These are phyloP conservation scores for Solanum medicagineum DNA, from an alignment of 257 asterid species.

Conservation along the genomic window DNA sequence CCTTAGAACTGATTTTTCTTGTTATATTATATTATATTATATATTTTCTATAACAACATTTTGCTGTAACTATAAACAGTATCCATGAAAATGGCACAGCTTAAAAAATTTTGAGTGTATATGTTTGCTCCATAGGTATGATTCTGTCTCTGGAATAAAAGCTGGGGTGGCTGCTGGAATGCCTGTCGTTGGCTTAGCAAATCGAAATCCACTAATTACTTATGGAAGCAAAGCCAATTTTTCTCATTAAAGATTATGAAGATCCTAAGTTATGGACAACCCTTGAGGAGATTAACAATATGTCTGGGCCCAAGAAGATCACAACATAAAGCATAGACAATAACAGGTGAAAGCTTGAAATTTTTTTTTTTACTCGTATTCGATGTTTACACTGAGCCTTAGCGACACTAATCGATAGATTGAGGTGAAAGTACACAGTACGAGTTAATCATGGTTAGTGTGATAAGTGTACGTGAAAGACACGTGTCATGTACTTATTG, in stretches of 20 bases:
- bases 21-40: too few relatives aligned
- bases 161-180: conserved; percentile 93
- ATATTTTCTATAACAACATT: too few relatives aligned
- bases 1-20: neutral
- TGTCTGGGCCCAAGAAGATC: neutral
- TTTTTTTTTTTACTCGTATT: neutral
- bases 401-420: neutral
- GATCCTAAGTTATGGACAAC: conserved; percentile 74
- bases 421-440: neutral
- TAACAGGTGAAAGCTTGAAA: neutral
- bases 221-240: conserved; percentile 56
- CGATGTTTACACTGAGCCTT: neutral
- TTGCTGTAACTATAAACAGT: neutral
- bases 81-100: too few relatives aligned
- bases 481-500: neutral
- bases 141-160: conserved; percentile 78
- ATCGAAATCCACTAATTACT: conserved; percentile 58
- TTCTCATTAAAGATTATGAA: conserved; percentile 72
- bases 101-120: neutral
- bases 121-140: conserved; percentile 24
- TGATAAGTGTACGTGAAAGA: neutral
- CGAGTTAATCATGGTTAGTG: neutral
- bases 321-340: neutral
- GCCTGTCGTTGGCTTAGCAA: conserved; percentile 68
- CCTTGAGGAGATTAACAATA: conserved; percentile 50